Conservation (phyloP, 1,139 yeast genomes). For the Schizosaccharomyces versatilis region DNA sequence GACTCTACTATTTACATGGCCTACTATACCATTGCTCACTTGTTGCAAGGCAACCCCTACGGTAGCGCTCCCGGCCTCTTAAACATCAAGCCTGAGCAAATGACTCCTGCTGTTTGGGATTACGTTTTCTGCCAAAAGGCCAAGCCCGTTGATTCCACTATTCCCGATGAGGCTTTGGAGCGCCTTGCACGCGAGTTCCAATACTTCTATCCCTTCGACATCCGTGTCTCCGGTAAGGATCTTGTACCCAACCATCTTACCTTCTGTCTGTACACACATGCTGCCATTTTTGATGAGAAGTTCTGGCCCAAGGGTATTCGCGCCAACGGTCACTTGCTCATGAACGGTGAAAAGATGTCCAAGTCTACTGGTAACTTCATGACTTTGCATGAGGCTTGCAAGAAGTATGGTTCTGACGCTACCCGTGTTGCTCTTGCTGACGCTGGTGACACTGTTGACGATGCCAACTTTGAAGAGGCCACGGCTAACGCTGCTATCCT, state of each 20-base stretch:
- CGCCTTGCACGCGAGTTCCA: slow-evolving; percentile 79
- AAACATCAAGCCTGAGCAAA: slow-evolving; percentile 53
- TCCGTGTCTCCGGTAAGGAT: slow-evolving; percentile 86
- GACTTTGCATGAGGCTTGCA: slow-evolving; percentile 65
- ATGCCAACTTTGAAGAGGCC: slow-evolving; percentile 91
- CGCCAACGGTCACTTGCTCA: slow-evolving; percentile 83
- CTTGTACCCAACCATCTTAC: slow-evolving; percentile 93
- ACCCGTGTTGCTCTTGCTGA: slow-evolving; percentile 93
- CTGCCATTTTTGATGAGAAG: slow-evolving; percentile 73
- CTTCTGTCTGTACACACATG: slow-evolving; percentile 78
- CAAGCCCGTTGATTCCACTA: slow-evolving; percentile 26
- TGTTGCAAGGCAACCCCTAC: slow-evolving; percentile 67
- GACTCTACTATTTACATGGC: slow-evolving; percentile 95
- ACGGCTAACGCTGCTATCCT: slow-evolving; percentile 94
- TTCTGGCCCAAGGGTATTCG: slow-evolving; percentile 91
- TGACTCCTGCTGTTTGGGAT: slow-evolving; percentile 89
- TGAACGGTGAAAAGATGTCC: slow-evolving; percentile 94
- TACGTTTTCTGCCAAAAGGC: slow-evolving; percentile 63
- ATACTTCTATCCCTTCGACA: slow-evolving; percentile 84
- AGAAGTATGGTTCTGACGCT: slow-evolving; percentile 94
- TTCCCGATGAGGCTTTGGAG: slow-evolving; percentile 46
- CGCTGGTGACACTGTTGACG: slow-evolving; percentile 94
- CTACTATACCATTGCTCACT: slow-evolving; percentile 73
- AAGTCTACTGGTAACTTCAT: slow-evolving; percentile 93
- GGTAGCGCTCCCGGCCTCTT: slow-evolving; percentile 58